phyloP scores from a whole-genome alignment of 371 early-diverging fungal species.

The Apophysomyces elegans region DNA sequence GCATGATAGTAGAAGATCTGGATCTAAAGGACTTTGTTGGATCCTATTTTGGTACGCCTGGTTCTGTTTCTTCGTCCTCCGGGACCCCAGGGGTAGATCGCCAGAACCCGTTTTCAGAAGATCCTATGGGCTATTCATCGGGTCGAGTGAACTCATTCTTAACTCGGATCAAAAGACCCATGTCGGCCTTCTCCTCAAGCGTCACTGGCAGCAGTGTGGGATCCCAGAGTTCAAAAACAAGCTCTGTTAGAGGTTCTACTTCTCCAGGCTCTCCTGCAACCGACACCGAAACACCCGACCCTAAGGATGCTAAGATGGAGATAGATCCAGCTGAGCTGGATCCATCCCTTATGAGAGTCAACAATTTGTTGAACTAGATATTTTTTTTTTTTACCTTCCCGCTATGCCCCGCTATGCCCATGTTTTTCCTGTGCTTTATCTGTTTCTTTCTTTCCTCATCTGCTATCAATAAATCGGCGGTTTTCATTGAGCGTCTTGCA shows the following conservation, averaged over 20 bases:
- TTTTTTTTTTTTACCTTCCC: slow-evolving; percentile 7
- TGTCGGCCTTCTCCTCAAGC: slow-evolving; percentile 23
- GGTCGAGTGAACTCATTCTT: slow-evolving; percentile 20
- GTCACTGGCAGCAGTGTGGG: slow-evolving; percentile 24
- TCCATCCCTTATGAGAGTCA: slow-evolving; percentile 44
- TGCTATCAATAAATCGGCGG: slow-evolving; percentile 6
- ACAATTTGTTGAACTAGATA: slow-evolving; percentile 37
- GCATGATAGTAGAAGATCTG: background rate
- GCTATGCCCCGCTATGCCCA: background rate
- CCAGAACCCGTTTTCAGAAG: slow-evolving; percentile 1
- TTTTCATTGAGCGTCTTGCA: background rate
- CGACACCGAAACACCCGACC: slow-evolving; percentile 24
- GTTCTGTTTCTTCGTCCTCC: background rate
- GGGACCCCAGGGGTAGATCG: slow-evolving; percentile 1
- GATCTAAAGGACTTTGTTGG: slow-evolving; percentile 12
- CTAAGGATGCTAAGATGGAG: slow-evolving; percentile 25
- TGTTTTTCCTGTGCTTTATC: background rate
- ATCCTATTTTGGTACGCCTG: slow-evolving; percentile 3
- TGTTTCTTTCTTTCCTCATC: background rate
- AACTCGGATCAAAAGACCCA: slow-evolving; percentile 21
- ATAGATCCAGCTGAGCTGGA: slow-evolving; percentile 30
- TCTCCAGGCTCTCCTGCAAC: slow-evolving; percentile 37
- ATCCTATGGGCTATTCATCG: background rate
- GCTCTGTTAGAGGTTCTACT: slow-evolving; percentile 39
- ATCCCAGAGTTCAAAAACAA: slow-evolving; percentile 33